These are phyloP conservation scores for Aspergillus conjunctus DNA, from an alignment of 495 filamentous ascomycete genomes.

Conservation along the genomic window DNA sequence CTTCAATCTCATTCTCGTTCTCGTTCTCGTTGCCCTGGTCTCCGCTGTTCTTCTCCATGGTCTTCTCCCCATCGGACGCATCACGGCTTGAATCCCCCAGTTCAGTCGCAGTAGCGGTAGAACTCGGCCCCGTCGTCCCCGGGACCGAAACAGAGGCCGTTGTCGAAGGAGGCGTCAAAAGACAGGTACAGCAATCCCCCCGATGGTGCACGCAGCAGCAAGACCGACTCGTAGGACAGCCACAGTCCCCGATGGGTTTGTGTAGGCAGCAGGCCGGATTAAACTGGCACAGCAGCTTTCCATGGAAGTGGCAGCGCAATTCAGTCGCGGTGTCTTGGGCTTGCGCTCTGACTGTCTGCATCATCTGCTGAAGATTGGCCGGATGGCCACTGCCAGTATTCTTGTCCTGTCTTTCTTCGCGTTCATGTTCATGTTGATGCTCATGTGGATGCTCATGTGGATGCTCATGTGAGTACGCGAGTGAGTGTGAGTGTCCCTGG, in stretches of 20 bases:
- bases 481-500: too few relatives aligned
- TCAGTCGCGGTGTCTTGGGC: neutral
- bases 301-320: conserved; percentile 15
- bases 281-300: conserved; percentile 19
- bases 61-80: too few relatives aligned
- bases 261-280: conserved; percentile 26
- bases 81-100: neutral
- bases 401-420: neutral
- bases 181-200: conserved; percentile 27
- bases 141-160: neutral
- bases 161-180: neutral
- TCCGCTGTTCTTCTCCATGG: too few relatives aligned
- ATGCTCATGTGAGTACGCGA: too few relatives aligned
- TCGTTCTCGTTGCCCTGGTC: neutral
- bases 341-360: too few relatives aligned
- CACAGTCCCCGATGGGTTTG: conserved; percentile 4
- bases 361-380: neutral
- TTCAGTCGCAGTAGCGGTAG: neutral
- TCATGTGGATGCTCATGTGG: too few relatives aligned
- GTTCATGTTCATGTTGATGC: too few relatives aligned
- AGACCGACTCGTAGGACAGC: conserved; percentile 20
- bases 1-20: neutral
- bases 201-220: conserved; percentile 30
- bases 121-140: neutral
- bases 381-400: neutral